A percentile compares a stretch with the other conserved stretches of the same genome.
These are phyloP conservation scores for Calamus simplicifolius DNA, from an alignment of 176 grass and related monocot species.

Conservation along the genomic window DNA sequence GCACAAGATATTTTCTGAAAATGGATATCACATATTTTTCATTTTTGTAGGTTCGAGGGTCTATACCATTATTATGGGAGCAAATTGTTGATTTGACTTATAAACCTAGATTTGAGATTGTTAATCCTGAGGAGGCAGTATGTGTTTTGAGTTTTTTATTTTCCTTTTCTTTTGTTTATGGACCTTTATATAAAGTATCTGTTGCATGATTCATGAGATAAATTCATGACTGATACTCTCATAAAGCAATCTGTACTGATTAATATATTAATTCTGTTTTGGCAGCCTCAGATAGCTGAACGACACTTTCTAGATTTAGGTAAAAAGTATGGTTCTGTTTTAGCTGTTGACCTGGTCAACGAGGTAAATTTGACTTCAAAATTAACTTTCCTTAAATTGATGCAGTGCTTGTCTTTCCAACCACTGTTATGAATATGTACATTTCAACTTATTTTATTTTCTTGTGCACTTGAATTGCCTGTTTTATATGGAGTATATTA, in stretches of 20 bases:
- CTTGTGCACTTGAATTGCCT: too few species aligned
- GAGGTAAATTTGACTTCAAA: conserved; percentile 34
- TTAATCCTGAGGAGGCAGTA: conserved; percentile 77
- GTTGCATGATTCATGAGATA: too few species aligned
- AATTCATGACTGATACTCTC: background rate
- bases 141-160: conserved; percentile 16
- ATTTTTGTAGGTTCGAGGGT: conserved; percentile 69
- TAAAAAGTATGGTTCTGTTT: conserved; percentile 85
- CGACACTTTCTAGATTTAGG: conserved; percentile 70
- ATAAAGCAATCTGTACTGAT: conserved; percentile 2
- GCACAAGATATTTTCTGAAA: too few species aligned
- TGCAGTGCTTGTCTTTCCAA: too few species aligned
- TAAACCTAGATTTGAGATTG: conserved; percentile 81
- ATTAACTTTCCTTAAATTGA: too few species aligned
- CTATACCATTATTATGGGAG: conserved; percentile 90
- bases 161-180: conserved; percentile 23
- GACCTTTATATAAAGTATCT: too few species aligned
- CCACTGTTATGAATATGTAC: too few species aligned
- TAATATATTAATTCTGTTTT: conserved; percentile 17
- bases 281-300: conserved; percentile 68
- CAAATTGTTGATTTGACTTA: conserved; percentile 99
- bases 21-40: background rate
- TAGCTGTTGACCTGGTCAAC: conserved; percentile 95
- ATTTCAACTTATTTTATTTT: too few species aligned
- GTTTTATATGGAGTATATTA: too few species aligned